Conservation (phyloP, 2,329 filamentous ascomycete species). For the Colletotrichum eremochloae region DNA sequence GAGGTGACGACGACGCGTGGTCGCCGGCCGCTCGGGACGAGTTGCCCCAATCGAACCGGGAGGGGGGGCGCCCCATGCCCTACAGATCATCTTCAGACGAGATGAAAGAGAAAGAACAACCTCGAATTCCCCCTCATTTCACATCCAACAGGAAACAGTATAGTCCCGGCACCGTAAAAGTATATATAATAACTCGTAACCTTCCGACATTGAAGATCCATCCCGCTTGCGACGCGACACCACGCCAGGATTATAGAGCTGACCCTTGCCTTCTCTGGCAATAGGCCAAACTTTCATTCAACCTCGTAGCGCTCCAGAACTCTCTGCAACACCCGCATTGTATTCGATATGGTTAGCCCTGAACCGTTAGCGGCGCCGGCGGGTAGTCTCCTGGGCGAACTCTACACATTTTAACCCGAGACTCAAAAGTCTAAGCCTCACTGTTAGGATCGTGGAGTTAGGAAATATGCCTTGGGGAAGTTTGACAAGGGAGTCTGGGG, state of each 20-base stretch:
- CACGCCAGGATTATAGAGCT: background rate
- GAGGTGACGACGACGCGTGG: background rate
- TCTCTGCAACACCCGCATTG: background rate
- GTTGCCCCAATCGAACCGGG: background rate
- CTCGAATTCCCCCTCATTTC: background rate
- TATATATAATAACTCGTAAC: background rate
- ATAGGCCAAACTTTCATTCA: background rate
- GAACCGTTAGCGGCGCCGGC: background rate
- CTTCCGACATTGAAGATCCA: background rate
- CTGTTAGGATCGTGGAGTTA: background rate
- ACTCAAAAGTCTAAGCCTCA: background rate
- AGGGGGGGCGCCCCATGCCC: background rate
- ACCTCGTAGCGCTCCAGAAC: background rate
- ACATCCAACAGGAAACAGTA: background rate
- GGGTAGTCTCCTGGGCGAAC: background rate
- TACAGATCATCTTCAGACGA: background rate
- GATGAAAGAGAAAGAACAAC: background rate
- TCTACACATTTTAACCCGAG: background rate
- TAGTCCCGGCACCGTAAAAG: background rate
- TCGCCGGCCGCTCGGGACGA: slow-evolving; percentile 19
- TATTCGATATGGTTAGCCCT: background rate
- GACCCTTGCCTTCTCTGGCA: background rate
- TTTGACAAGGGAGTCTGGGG: background rate
- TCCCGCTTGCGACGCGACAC: no score
- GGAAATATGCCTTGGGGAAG: background rate